Conservation (phyloP, 2,329 filamentous ascomycete genomes). For the Bipolaris victoriae region DNA sequence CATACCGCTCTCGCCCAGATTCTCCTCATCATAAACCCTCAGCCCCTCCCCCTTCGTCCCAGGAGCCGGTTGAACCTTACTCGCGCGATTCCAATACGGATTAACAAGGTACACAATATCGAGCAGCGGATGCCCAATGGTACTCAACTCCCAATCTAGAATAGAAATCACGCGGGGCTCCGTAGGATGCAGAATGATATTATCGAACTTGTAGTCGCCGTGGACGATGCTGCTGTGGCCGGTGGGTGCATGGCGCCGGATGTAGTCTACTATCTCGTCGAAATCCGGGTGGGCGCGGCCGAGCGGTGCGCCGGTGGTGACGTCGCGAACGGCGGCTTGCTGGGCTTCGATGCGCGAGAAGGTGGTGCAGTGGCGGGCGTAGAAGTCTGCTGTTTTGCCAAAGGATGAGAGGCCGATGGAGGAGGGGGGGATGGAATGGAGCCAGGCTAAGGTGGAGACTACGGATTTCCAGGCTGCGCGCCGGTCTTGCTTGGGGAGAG, state of each 20-base stretch:
- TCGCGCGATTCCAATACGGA: constrained; percentile 52
- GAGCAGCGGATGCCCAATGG: constrained; percentile 88
- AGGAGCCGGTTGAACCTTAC: constrained; percentile 48
- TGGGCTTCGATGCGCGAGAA: constrained; percentile 77
- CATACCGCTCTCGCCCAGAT: constrained; percentile 64
- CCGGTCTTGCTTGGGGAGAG: constrained; percentile 68
- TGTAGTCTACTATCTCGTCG: constrained; percentile 77
- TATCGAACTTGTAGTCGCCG: constrained; percentile 86
- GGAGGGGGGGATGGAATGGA: constrained; percentile 75
- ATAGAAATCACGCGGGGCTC: constrained; percentile 88
- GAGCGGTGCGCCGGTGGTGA: constrained; percentile 69
- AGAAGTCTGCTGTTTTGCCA: constrained; percentile 78
- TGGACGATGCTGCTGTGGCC: constrained; percentile 85
- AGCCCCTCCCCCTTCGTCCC: constrained; percentile 49
- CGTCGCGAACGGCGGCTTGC: constrained; percentile 75
- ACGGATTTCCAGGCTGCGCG: constrained; percentile 55
- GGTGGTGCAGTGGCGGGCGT: constrained; percentile 81
- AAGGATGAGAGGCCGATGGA: constrained; percentile 72
- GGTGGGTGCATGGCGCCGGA: constrained; percentile 67
- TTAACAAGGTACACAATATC: constrained; percentile 81
- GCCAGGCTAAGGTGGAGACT: constrained; percentile 77
- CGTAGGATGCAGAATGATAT: constrained; percentile 75
- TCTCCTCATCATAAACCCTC: constrained; percentile 34
- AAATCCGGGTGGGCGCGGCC: constrained; percentile 79
- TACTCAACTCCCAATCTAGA: constrained; percentile 97